Evolutionary conservation across 345 rosid genomes (phyloP).

Genomic region (Jatropha curcas): DNA sequence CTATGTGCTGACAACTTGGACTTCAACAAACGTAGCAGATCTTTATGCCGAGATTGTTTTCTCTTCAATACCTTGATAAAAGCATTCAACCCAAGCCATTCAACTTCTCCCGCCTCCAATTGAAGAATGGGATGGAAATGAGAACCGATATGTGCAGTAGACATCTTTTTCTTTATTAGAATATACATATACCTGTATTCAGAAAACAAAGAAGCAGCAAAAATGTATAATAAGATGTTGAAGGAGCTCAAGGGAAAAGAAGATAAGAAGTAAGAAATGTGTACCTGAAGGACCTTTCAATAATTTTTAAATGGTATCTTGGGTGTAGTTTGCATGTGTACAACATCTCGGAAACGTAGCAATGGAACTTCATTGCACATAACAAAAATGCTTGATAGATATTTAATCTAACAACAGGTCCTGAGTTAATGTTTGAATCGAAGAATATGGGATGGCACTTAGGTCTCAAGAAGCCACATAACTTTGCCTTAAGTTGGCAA

Average conservation of each 20-base stretch:
- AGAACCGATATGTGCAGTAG: constrained; percentile 24
- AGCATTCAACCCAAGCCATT: constrained; percentile 78
- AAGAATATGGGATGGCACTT: constrained; percentile 79
- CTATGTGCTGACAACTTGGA: constrained; percentile 38
- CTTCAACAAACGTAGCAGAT: constrained; percentile 44
- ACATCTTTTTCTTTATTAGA: constrained; percentile 58
- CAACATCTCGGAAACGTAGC: constrained; percentile 55
- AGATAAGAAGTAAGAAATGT: too few species aligned
- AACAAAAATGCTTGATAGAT: constrained; percentile 75
- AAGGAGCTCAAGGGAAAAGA: neutral
- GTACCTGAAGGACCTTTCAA: constrained; percentile 64
- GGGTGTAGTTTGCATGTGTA: constrained; percentile 49
- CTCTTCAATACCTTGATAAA: constrained; percentile 54
- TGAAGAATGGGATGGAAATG: constrained; percentile 38
- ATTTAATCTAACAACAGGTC: constrained; percentile 64
- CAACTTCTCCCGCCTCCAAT: constrained; percentile 54
- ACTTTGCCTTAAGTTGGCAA: constrained; percentile 39
- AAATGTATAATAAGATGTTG: neutral
- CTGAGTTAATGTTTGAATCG: constrained; percentile 76
- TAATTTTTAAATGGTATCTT: constrained; percentile 34
- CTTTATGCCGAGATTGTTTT: constrained; percentile 59
- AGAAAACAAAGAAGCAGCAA: neutral
- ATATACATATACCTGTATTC: constrained; percentile 50
- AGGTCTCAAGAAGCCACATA: constrained; percentile 59
- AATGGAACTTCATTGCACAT: constrained; percentile 83